These are phyloP conservation scores for Calonectria multiphialidica DNA, from an alignment of 2,329 filamentous ascomycete genomes.

Conservation along the genomic window DNA sequence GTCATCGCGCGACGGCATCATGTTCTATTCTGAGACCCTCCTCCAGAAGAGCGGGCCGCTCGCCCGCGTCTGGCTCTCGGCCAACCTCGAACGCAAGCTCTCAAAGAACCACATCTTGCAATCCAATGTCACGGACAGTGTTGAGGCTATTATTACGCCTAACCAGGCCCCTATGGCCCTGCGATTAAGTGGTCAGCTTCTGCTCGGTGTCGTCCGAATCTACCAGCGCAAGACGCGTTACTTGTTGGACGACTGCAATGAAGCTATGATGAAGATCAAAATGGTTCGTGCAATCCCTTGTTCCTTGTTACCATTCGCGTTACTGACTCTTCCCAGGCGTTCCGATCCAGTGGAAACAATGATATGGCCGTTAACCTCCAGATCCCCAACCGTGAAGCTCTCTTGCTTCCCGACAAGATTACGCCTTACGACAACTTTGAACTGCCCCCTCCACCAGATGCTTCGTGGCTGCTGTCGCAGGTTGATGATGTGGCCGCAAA, in stretches of 20 bases:
- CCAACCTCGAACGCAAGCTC: slow-evolving; percentile 98
- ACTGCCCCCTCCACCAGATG: slow-evolving; percentile 86
- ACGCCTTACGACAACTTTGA: slow-evolving; percentile 89
- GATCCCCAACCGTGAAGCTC: slow-evolving; percentile 84
- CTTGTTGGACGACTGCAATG: slow-evolving; percentile 95
- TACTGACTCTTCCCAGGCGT: slow-evolving; percentile 74
- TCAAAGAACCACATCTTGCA: slow-evolving; percentile 97
- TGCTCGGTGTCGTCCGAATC: slow-evolving; percentile 96
- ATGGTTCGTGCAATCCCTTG: slow-evolving; percentile 73
- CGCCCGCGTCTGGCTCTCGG: slow-evolving; percentile 97
- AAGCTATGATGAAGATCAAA: slow-evolving; percentile 97
- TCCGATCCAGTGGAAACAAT: slow-evolving; percentile 93
- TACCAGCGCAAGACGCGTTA: slow-evolving; percentile 98
- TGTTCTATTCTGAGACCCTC: slow-evolving; percentile 98
- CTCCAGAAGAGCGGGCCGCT: slow-evolving; percentile 97
- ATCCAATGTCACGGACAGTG: slow-evolving; percentile 93
- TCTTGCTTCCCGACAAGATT: slow-evolving; percentile 91
- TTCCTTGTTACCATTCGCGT: background rate
- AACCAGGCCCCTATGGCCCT: slow-evolving; percentile 95
- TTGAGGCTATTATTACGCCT: slow-evolving; percentile 93
- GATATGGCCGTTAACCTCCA: slow-evolving; percentile 89
- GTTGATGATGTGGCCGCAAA: slow-evolving; percentile 71
- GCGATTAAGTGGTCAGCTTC: slow-evolving; percentile 90
- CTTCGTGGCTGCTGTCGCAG: slow-evolving; percentile 84
- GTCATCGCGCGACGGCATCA: slow-evolving; percentile 59